phyloP scores from a whole-genome alignment of 1,139 yeast species.

The Blastobotrys petasosporus region DNA sequence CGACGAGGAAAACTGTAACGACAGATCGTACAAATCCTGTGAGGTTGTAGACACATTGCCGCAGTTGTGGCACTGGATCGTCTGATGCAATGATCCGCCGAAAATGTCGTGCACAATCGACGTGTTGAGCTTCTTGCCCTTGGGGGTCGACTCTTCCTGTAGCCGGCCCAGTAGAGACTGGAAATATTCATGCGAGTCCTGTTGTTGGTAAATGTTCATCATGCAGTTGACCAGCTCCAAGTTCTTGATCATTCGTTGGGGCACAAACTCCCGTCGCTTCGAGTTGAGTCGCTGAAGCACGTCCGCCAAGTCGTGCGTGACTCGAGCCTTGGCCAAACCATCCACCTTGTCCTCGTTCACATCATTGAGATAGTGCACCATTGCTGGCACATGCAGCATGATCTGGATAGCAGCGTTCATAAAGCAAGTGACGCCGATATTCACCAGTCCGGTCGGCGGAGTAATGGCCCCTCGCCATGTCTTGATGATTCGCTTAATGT shows the following conservation, averaged over 20 bases:
- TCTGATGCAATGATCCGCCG: constrained; percentile 84
- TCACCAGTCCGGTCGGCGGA: constrained; percentile 74
- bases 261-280: constrained; percentile 36
- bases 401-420: constrained; percentile 94
- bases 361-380: constrained; percentile 74
- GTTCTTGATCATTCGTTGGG: constrained; percentile 64
- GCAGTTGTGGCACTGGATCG: constrained; percentile 77
- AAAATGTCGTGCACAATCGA: constrained; percentile 87
- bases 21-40: constrained; percentile 90
- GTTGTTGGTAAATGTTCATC: constrained; percentile 98
- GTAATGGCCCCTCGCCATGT: constrained; percentile 50
- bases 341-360: constrained; percentile 41
- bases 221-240: constrained; percentile 84
- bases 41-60: constrained; percentile 77
- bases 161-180: constrained; percentile 83
- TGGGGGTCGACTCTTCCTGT: constrained; percentile 90
- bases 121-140: constrained; percentile 71
- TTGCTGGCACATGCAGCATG: constrained; percentile 81
- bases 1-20: constrained; percentile 47
- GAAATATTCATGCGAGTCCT: constrained; percentile 94
- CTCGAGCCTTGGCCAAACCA: constrained; percentile 46
- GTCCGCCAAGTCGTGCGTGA: constrained; percentile 66
- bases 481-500: constrained; percentile 46
- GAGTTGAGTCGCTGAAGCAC: constrained; percentile 55
- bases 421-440: constrained; percentile 94